Base-by-base conservation (phyloP, 2,329 filamentous ascomycete genomes). In the Septoria linicola region DNA sequence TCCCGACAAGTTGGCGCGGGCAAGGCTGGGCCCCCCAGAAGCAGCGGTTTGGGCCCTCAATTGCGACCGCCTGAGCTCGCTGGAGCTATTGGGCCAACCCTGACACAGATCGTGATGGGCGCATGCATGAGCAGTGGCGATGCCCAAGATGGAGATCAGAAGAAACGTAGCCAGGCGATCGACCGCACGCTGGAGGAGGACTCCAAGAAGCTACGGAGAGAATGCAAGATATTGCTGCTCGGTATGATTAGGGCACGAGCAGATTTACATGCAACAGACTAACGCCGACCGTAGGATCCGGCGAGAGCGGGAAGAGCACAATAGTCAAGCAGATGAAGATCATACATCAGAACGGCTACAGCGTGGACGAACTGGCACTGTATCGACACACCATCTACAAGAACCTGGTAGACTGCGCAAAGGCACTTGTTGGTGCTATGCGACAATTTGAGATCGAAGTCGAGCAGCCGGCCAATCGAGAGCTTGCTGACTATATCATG, bases 291-390 rank as follows among this genome's bases (percentile, higher is more conserved):
- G 43, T 47, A 96, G 93, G 93, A 60, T 97, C 93, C 60, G 93
- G 93, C 60, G 93, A 99, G 76, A 97, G 92, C 73, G 93, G 93
- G 62, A 99, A 99, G 75, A 97, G 93, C 52, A 99, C 93, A 8
- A 97, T 99, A 65, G 93, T 99, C 63, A 99, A 99, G 74, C 93
- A 99, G 79, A 99, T 99, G 93, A 99, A 97, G 75, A 99, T 99
- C 64, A 97, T 99, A 67, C 93, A 99, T 68, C 87, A 97, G 66
- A 96, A 96, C 74, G 93, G 93, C 55, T 99, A 99, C 73, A 91
- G 89, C 8, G 84, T 89, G 61, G 92, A 97, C 65, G 93, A 99
- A 72, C 80, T 97, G 42, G 87, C 87, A 65, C 86, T 96, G 69
- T 97, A 97, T 76, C 87, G 93, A 53, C 83, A 95, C 57, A 97